Evolutionary conservation across 176 grass and related monocot species (phyloP), one percentile per base, ranked within the genome.

Genomic region (Cenchrus americanus): DNA sequence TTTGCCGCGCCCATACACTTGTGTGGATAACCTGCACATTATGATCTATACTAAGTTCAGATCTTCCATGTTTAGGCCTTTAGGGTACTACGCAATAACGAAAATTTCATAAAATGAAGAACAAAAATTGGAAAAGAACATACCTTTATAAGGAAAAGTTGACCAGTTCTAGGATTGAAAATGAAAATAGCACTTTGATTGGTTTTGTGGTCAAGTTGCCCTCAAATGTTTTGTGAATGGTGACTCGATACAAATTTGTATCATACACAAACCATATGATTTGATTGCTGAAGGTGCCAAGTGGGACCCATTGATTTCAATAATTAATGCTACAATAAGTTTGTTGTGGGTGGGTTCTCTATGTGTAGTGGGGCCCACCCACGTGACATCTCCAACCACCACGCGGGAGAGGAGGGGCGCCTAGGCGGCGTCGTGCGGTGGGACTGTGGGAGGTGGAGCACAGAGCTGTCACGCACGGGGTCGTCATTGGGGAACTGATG

Each of bases 221-320:
- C 89, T 98, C 96, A 22, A 98, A 98, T 42, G 96, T 98, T 86
- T 98, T 98, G 78, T 95, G 96, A 83, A 95, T 98, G 60, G 96
- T 98, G 34, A 98, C 96, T 60, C 96, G 87, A 43, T 98, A 98
- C 7, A 98, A 91, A 90, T 98, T 98, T 49, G 96, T 98, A 83
- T 98, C 96, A 83, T 98, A 93, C 61, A 98, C 96, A 87, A 98
- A 98, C 96, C 93, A 98, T 93, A 98, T 98, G 80, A 98, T 98
- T 67, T 98, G 96, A 66, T 98, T 98, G 85, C 96, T 98, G 85
- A 98, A 98, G 76, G 95, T 98, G 27, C 1, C 27, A 30, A 30
- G 27, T 30, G 27, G 27, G 27, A 30, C 27, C 27, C 27, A 30
- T 30, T 30, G 27, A 30, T 30, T 30, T 30, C 27, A 30, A 30